phyloP scores from a whole-genome alignment of 2,329 filamentous ascomycete genomes.

The Cytospora schulzeri region DNA sequence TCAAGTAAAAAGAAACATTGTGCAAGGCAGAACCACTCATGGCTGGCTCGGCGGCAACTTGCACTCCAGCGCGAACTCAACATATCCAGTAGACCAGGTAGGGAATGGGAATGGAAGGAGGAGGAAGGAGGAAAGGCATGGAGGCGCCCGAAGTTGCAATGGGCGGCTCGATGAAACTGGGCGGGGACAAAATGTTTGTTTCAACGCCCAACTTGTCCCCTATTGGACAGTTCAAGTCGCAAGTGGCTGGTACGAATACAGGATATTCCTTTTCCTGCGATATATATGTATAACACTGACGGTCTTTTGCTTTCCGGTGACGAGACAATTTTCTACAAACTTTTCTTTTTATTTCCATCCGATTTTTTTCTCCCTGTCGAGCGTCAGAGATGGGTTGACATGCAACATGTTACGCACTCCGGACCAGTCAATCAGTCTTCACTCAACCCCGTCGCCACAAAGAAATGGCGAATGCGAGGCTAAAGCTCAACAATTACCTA shows the following conservation, averaged over 20 bases:
- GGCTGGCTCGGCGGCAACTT: background rate
- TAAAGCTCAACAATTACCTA: too few relatives aligned
- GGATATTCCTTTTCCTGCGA: background rate
- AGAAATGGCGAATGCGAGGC: too few relatives aligned
- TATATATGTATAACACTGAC: background rate
- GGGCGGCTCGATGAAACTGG: conserved; percentile 1
- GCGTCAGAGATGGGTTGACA: conserved; percentile 16
- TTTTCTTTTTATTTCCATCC: background rate
- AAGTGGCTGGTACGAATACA: background rate
- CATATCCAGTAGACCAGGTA: background rate
- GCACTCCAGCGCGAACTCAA: background rate
- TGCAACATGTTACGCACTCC: conserved; percentile 18
- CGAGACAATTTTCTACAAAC: background rate
- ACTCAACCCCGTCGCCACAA: too few relatives aligned
- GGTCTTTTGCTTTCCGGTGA: conserved; percentile 1
- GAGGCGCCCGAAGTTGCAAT: conserved; percentile 6
- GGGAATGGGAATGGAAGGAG: background rate
- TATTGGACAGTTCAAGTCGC: background rate
- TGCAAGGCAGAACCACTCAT: background rate
- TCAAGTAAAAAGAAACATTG: too few relatives aligned
- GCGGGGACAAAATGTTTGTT: background rate
- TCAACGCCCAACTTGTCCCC: background rate
- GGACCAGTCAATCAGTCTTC: too few relatives aligned
- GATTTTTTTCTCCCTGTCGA: conserved; percentile 11
- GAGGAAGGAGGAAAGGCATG: background rate